phyloP scores from a whole-genome alignment of 2,329 filamentous ascomycete species.

The Capronia coronata region DNA sequence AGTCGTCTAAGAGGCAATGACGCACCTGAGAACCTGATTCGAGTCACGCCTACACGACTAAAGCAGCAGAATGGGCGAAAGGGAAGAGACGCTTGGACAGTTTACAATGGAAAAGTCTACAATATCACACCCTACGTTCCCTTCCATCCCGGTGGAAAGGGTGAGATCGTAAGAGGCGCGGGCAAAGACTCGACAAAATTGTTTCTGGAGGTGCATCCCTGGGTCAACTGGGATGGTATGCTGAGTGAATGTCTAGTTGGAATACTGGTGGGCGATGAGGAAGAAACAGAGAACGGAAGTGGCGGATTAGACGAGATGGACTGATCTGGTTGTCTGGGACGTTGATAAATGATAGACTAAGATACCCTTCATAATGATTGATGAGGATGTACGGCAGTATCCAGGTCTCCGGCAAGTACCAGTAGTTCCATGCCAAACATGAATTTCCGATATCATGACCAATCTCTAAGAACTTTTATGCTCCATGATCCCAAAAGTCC shows the following conservation, averaged over 20 bases:
- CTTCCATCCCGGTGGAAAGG: conserved; percentile 76
- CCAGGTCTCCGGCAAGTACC: not conserved
- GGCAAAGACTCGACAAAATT: conserved; percentile 60
- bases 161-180: conserved; percentile 57
- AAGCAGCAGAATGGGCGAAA: conserved; percentile 72
- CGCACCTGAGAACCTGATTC: conserved; percentile 50
- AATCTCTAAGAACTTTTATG: no score
- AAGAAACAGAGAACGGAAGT: conserved; percentile 30
- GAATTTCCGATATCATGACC: no score
- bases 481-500: no score
- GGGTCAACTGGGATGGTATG: conserved; percentile 65
- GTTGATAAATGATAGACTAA: not conserved
- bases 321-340: conserved; percentile 32
- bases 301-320: conserved; percentile 54
- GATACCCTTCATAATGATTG: not conserved
- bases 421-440: no score
- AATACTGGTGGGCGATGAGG: conserved; percentile 53
- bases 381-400: not conserved
- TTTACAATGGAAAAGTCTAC: conserved; percentile 83
- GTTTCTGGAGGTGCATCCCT: conserved; percentile 60
- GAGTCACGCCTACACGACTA: conserved; percentile 76
- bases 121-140: conserved; percentile 84
- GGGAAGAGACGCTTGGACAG: conserved; percentile 84
- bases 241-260: conserved; percentile 56
- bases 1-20: conserved; percentile 58